Evolutionary conservation across 2,329 filamentous ascomycete genomes (phyloP).

Genomic region (Aspergillus costaricaensis): DNA sequence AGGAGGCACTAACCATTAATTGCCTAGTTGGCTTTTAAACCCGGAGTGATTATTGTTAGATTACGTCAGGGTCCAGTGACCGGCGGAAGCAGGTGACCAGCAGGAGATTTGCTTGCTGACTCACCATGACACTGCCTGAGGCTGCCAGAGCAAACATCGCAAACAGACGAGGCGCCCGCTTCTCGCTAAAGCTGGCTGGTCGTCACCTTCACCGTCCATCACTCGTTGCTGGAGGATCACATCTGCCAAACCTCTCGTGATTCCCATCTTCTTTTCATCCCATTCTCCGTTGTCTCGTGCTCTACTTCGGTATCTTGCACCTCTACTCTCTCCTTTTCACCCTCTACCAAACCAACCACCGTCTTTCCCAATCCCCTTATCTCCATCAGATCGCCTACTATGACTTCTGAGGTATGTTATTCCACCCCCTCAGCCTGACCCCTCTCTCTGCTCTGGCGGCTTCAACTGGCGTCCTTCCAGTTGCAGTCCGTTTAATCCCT

Average conservation of each 20-base stretch:
- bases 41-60: background rate
- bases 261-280: slow-evolving; percentile 18
- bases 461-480: slow-evolving; percentile 1
- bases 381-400: slow-evolving; percentile 57
- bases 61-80: slow-evolving; percentile 5
- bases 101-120: background rate
- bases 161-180: slow-evolving; percentile 25
- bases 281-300: slow-evolving; percentile 10
- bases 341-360: slow-evolving; percentile 25
- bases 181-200: slow-evolving; percentile 29
- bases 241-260: slow-evolving; percentile 24
- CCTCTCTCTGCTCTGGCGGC: slow-evolving; percentile 27
- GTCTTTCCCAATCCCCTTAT: slow-evolving; percentile 20
- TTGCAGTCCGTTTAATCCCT: slow-evolving; percentile 4
- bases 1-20: no score
- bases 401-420: slow-evolving; percentile 65
- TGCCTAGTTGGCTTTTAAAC: no score
- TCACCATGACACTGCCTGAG: slow-evolving; percentile 16
- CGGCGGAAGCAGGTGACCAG: background rate
- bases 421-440: slow-evolving; percentile 28
- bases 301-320: slow-evolving; percentile 14
- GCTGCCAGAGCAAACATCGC: slow-evolving; percentile 17
- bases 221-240: slow-evolving; percentile 27
- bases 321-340: slow-evolving; percentile 16
- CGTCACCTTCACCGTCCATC: slow-evolving; percentile 31